Conservation (phyloP, 2,329 filamentous ascomycete genomes). For the Colletotrichum cuscutae region DNA sequence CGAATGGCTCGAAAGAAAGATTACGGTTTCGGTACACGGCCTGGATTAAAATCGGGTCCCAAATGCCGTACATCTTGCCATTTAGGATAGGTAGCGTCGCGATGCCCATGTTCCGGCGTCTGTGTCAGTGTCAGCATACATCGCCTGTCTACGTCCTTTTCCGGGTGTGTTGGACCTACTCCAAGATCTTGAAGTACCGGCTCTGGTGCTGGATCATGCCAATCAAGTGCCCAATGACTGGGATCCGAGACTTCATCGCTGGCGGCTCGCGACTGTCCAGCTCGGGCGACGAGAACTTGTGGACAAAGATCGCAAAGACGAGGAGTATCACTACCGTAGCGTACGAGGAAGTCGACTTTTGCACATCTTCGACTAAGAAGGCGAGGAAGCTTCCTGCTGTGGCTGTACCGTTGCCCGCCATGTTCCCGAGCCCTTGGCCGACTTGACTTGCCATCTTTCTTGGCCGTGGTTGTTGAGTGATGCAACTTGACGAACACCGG, state of each 20-base stretch:
- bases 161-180: conserved; percentile 41
- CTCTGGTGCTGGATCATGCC: conserved; percentile 50
- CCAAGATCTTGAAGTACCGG: conserved; percentile 49
- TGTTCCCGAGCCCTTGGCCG: neutral
- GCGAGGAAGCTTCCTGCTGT: conserved; percentile 8
- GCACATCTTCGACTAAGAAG: neutral
- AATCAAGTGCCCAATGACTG: conserved; percentile 58
- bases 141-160: conserved; percentile 40
- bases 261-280: conserved; percentile 54
- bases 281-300: conserved; percentile 1
- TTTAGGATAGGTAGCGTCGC: conserved; percentile 57
- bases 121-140: conserved; percentile 39
- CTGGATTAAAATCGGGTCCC: conserved; percentile 49
- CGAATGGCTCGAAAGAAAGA: conserved; percentile 54
- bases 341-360: conserved; percentile 3
- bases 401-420: conserved; percentile 9
- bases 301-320: neutral
- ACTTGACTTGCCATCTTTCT: neutral
- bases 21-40: conserved; percentile 51
- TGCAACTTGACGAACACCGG: neutral
- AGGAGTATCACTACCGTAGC: neutral
- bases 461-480: neutral
- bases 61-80: conserved; percentile 56
- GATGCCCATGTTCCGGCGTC: conserved; percentile 45
- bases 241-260: conserved; percentile 51